A percentile compares a stretch with the other conserved stretches of the same genome.
phyloP scores from a whole-genome alignment of 805 yeast genomes.

The Ogataea degrootiae region DNA sequence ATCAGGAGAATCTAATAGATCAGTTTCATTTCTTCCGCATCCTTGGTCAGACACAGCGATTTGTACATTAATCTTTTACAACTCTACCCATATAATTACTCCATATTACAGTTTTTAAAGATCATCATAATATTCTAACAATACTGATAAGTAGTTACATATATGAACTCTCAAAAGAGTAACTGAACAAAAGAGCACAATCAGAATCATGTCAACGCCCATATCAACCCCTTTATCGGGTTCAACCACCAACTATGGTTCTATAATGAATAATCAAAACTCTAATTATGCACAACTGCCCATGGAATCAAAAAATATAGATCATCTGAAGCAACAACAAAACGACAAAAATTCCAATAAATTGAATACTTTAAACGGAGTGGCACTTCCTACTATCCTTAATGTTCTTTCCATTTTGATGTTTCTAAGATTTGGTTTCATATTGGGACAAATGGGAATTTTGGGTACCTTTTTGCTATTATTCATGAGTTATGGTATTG shows the following conservation, averaged over 20 bases:
- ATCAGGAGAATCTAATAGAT: too few relatives aligned
- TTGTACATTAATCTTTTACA: too few relatives aligned
- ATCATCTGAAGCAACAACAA: not conserved
- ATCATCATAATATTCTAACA: too few relatives aligned
- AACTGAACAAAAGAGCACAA: not conserved
- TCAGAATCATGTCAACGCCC: not conserved
- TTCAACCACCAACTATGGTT: not conserved
- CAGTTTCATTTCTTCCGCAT: too few relatives aligned
- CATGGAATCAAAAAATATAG: not conserved
- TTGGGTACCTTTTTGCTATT: constrained; percentile 68
- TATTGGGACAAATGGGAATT: constrained; percentile 91
- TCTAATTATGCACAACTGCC: not conserved
- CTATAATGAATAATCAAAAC: not conserved
- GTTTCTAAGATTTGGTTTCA: constrained; percentile 94
- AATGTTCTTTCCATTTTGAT: constrained; percentile 91
- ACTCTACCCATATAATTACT: too few relatives aligned
- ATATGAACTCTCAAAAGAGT: too few relatives aligned
- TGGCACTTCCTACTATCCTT: constrained; percentile 87
- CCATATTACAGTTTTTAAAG: too few relatives aligned
- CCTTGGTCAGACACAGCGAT: too few relatives aligned
- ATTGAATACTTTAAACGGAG: constrained; percentile 81
- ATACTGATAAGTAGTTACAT: too few relatives aligned
- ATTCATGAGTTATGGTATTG: constrained; percentile 70
- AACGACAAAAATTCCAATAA: constrained; percentile 32
- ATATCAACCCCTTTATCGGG: not conserved